A percentile compares a stretch with the other conserved stretches of the same genome.
Evolutionary conservation across 2,329 filamentous ascomycete genomes (phyloP).

Genomic region (Colletotrichum magnum): DNA sequence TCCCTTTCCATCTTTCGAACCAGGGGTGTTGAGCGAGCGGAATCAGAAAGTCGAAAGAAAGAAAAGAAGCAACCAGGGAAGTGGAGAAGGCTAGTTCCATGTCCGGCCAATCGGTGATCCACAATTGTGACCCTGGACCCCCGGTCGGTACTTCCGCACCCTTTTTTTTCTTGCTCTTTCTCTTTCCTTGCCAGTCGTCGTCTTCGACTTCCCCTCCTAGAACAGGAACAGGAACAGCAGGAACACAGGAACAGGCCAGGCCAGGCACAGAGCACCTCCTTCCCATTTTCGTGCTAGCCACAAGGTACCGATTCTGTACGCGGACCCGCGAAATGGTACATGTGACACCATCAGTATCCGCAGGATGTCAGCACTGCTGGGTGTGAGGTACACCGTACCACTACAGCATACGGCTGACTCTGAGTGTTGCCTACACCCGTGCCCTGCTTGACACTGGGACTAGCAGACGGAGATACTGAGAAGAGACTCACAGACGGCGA

Average conservation of each 20-base stretch:
- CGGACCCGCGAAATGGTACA: no score
- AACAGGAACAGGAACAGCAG: slow-evolving; percentile 21
- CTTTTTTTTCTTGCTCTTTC: not conserved
- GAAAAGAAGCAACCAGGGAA: not conserved
- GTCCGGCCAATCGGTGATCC: slow-evolving; percentile 38
- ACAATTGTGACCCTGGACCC: slow-evolving; percentile 15
- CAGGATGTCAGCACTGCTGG: no score
- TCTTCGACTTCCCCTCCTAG: slow-evolving; percentile 5
- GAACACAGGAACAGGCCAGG: slow-evolving; percentile 3
- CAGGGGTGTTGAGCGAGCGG: not conserved
- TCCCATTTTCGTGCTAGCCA: slow-evolving; percentile 8
- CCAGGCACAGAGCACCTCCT: slow-evolving; percentile 19
- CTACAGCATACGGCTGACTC: no score
- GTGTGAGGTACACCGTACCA: no score
- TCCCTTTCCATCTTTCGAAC: no score
- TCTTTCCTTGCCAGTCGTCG: not conserved
- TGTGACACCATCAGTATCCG: no score
- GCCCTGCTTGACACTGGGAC: no score
- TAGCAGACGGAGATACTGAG: no score
- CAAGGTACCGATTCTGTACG: not conserved
- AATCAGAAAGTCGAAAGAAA: slow-evolving; percentile 4
- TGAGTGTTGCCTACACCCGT: no score
- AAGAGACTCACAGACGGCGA: no score
- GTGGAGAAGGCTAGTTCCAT: slow-evolving; percentile 9
- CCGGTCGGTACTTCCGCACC: slow-evolving; percentile 28